Percentiles rank a stretch among this genome's conserved stretches.
phyloP scores from a whole-genome alignment of 306 rosid genomes.

The Sindora glabra region DNA sequence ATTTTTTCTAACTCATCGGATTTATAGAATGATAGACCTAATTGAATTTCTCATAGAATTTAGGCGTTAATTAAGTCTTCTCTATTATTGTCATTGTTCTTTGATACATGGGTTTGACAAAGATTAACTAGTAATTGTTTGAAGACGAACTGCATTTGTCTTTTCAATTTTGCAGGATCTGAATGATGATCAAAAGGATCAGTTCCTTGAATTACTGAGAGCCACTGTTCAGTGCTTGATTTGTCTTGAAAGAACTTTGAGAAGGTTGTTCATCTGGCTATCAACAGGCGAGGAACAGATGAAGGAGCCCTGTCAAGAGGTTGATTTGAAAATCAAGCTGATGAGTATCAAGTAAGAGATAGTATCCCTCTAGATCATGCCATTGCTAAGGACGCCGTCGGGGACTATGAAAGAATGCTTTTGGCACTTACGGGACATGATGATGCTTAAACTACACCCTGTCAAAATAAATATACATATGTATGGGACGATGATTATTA shows the following conservation, averaged over 20 bases:
- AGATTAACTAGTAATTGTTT: too few species aligned
- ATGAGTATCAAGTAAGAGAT: constrained; percentile 33
- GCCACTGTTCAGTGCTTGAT: constrained; percentile 33
- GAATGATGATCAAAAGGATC: constrained; percentile 30
- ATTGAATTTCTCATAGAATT: too few species aligned
- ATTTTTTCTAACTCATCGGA: neutral
- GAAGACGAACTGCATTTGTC: neutral
- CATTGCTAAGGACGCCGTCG: constrained; percentile 19
- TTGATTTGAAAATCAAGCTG: constrained; percentile 29
- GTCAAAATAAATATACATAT: too few species aligned
- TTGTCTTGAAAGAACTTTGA: constrained; percentile 26
- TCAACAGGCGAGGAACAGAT: constrained; percentile 32
- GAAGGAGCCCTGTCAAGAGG: constrained; percentile 38
- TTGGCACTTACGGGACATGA: too few species aligned
- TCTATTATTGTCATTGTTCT: too few species aligned
- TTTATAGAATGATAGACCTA: too few species aligned
- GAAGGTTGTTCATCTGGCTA: constrained; percentile 25
- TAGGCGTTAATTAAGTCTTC: too few species aligned
- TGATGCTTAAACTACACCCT: too few species aligned
- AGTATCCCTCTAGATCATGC: constrained; percentile 37
- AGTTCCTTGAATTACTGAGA: constrained; percentile 28
- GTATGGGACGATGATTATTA: too few species aligned
- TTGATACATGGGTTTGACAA: too few species aligned
- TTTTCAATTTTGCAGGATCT: constrained; percentile 33
- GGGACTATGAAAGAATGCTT: too few species aligned